Evolutionary conservation across 495 filamentous ascomycete genomes (phyloP).

Genomic region (Lasiosphaeriaceae sp.): DNA sequence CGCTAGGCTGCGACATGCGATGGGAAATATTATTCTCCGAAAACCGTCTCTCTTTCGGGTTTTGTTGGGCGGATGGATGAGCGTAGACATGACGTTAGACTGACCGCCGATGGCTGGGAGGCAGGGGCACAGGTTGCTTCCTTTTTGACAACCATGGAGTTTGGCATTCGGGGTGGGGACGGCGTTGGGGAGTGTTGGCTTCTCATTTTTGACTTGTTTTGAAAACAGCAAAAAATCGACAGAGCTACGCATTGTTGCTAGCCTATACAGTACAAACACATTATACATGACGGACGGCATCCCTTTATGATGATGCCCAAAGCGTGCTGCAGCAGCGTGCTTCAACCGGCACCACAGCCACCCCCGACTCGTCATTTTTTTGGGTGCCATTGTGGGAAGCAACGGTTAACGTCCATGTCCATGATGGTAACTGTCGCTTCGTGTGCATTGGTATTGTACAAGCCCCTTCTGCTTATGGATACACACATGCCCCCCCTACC

Average conservation of each 20-base stretch:
- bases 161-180: background rate
- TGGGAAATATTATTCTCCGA: no score
- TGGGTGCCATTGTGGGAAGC: background rate
- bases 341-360: no score
- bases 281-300: no score
- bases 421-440: background rate
- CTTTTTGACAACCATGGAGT: background rate
- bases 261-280: background rate
- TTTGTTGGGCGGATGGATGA: no score
- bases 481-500: background rate
- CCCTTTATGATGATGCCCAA: background rate
- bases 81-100: no score
- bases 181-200: background rate
- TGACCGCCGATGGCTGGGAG: no score
- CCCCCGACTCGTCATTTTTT: no score
- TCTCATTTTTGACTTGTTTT: no score
- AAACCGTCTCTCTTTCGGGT: no score
- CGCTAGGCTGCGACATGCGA: constrained; percentile 51
- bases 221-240: no score
- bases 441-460: background rate
- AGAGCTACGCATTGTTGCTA: no score
- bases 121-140: background rate
- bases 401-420: background rate
- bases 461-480: background rate
- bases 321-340: no score